Evolutionary conservation across 495 filamentous ascomycete genomes (phyloP), one percentile per base, ranked within the genome.

Genomic region (Xylaria sp.): DNA sequence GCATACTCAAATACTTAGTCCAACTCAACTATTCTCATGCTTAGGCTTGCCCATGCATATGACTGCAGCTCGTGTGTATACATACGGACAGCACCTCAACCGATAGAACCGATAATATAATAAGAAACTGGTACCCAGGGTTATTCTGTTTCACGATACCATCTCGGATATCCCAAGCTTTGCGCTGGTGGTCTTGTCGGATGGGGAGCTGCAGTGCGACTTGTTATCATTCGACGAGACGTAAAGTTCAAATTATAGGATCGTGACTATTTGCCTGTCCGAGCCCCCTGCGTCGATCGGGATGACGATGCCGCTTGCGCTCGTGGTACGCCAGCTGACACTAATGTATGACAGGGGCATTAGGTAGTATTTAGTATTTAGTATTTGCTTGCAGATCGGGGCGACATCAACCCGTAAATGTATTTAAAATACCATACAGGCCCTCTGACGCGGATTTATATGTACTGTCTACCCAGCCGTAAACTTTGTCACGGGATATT

Each of bases 281-380:
- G 26, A 9, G 52, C 52, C 52, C 52, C 52, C 52, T 55, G 52
- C 52, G 26, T 55, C 52, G 52, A 55, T 55, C 52, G 52, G 26
- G 26, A 55, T 55, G 52, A 55, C 52, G 52, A 55, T 55, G 52
- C 12, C 52, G 24, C 52, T 55, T 55, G 26, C 14, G 15, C 26
- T 0, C n/a, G 59, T 41, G 37, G 59, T 24, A 62, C 59, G 37
- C 57, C 59, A 43, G 37, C 2, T 62, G 59, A 62, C 59, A 44
- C 37, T 62, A 62, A 29, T 62, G 59, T 62, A 62, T 62, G 59
- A 62, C 59, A 26, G 37, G 33, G 21, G 59, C 59, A 40, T 37
- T 37, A 21, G 19, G 59, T 62, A 5, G 59, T 19, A n/a, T n/a
- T n/a, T n/a, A n/a, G n/a, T n/a, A n/a, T n/a, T n/a, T n/a, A n/a